Conservation (phyloP, 495 filamentous ascomycete species). For the Talaromyces nanjingensis region DNA sequence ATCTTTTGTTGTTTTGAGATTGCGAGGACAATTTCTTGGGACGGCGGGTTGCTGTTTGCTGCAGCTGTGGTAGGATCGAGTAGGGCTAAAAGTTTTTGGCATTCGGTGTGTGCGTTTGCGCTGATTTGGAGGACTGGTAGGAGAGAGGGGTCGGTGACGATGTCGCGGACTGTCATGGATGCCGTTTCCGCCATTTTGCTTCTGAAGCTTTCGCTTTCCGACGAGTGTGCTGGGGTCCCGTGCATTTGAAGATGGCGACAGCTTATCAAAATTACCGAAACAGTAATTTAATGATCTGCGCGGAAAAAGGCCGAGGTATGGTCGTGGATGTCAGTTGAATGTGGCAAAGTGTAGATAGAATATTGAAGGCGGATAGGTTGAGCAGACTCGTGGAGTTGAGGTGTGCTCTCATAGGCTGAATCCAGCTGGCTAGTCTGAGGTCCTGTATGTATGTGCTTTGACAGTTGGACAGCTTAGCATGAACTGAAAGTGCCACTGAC, state of each 20-base stretch:
- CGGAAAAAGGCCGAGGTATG: neutral
- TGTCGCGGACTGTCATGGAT: slow-evolving; percentile 46
- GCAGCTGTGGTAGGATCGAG: slow-evolving; percentile 37
- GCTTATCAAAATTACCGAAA: too few relatives aligned
- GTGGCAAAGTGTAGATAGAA: neutral
- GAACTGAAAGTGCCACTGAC: neutral
- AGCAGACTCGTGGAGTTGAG: neutral
- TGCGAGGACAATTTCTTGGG: slow-evolving; percentile 49
- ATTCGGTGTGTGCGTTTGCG: slow-evolving; percentile 62
- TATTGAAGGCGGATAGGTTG: neutral
- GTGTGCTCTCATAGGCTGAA: neutral
- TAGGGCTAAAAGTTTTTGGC: slow-evolving; percentile 60
- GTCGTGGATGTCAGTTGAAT: neutral
- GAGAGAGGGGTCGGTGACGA: slow-evolving; percentile 65
- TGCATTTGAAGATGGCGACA: too few relatives aligned
- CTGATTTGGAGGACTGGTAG: slow-evolving; percentile 64
- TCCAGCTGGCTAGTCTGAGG: neutral
- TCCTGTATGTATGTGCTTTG: neutral
- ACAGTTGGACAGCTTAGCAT: neutral
- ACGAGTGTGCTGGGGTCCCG: too few relatives aligned
- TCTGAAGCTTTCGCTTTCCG: neutral
- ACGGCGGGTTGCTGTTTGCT: slow-evolving; percentile 23
- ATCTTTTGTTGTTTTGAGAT: slow-evolving; percentile 72
- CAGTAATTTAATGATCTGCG: neutral
- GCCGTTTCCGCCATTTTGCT: slow-evolving; percentile 7